phyloP scores from a whole-genome alignment of 768 basidiomycete species.

The Sporobolomyces phaffii region DNA sequence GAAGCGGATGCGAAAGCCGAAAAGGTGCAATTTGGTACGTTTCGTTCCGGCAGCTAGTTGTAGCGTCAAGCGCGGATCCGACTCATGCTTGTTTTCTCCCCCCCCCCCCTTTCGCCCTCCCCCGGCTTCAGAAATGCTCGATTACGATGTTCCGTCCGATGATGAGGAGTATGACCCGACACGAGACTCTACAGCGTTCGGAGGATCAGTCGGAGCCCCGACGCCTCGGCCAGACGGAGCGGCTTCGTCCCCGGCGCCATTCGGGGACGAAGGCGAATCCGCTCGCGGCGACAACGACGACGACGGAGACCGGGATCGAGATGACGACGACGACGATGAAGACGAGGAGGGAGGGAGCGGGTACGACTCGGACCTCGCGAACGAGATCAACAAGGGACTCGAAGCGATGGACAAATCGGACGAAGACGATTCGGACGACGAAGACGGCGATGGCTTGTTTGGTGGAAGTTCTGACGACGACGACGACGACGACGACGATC shows the following conservation, averaged over 20 bases:
- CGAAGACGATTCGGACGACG: conserved; percentile 53
- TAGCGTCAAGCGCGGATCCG: too few relatives aligned
- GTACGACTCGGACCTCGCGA: conserved; percentile 80
- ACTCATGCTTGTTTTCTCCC: background rate
- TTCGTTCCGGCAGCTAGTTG: too few relatives aligned
- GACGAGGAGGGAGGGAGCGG: conserved; percentile 63
- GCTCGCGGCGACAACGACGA: conserved; percentile 33
- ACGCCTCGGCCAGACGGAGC: conserved; percentile 66
- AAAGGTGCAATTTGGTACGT: conserved; percentile 69
- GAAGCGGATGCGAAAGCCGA: conserved; percentile 70
- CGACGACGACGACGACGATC: conserved; percentile 63
- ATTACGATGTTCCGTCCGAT: conserved; percentile 54
- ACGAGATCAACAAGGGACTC: conserved; percentile 79
- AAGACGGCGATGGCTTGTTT: conserved; percentile 44
- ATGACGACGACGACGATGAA: conserved; percentile 59
- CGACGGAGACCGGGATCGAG: conserved; percentile 49
- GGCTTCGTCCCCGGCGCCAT: conserved; percentile 55
- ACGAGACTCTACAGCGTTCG: conserved; percentile 45
- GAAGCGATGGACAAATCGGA: conserved; percentile 49
- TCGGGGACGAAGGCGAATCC: conserved; percentile 54
- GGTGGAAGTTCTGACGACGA: conserved; percentile 43
- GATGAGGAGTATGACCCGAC: conserved; percentile 30
- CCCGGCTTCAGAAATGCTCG: conserved; percentile 53
- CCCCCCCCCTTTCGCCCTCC: background rate
- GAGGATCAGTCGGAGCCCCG: conserved; percentile 57